Evolutionary conservation across 2,329 filamentous ascomycete genomes (phyloP).

Genomic region (Pseudogymnoascus sp.): DNA sequence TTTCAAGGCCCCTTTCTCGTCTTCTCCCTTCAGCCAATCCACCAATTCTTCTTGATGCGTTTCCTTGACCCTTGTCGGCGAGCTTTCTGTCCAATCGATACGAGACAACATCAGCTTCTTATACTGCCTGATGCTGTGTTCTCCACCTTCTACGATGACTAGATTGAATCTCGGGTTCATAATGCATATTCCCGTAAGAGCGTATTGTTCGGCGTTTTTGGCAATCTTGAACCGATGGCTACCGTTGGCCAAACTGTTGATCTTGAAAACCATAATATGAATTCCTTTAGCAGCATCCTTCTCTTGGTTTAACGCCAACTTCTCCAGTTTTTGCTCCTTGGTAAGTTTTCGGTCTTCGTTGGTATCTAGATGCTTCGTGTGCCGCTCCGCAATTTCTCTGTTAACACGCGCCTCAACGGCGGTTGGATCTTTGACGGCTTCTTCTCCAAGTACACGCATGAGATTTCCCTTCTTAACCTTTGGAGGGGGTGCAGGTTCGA

Average conservation of each 20-base stretch:
- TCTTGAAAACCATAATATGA: slow-evolving; percentile 78
- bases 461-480: slow-evolving; percentile 97
- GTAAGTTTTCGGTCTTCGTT: slow-evolving; percentile 85
- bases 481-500: slow-evolving; percentile 82
- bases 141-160: slow-evolving; percentile 84
- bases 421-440: slow-evolving; percentile 86
- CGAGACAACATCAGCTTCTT: slow-evolving; percentile 90
- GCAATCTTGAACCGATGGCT: slow-evolving; percentile 90
- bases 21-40: slow-evolving; percentile 71
- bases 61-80: slow-evolving; percentile 54
- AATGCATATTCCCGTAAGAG: slow-evolving; percentile 81
- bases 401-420: slow-evolving; percentile 94
- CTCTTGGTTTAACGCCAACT: slow-evolving; percentile 73
- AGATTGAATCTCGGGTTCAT: slow-evolving; percentile 85
- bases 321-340: slow-evolving; percentile 79
- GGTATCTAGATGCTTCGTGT: slow-evolving; percentile 63
- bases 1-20: slow-evolving; percentile 69
- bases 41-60: slow-evolving; percentile 57
- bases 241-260: slow-evolving; percentile 82
- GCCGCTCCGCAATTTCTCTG: slow-evolving; percentile 80
- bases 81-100: slow-evolving; percentile 91
- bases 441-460: slow-evolving; percentile 89
- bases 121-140: slow-evolving; percentile 74
- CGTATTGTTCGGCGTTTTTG: slow-evolving; percentile 83
- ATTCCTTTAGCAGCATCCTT: slow-evolving; percentile 84